A percentile compares a stretch with the other conserved stretches of the same genome.
Conservation (phyloP, 1,139 yeast genomes). For the Hyphopichia buzzinii region DNA sequence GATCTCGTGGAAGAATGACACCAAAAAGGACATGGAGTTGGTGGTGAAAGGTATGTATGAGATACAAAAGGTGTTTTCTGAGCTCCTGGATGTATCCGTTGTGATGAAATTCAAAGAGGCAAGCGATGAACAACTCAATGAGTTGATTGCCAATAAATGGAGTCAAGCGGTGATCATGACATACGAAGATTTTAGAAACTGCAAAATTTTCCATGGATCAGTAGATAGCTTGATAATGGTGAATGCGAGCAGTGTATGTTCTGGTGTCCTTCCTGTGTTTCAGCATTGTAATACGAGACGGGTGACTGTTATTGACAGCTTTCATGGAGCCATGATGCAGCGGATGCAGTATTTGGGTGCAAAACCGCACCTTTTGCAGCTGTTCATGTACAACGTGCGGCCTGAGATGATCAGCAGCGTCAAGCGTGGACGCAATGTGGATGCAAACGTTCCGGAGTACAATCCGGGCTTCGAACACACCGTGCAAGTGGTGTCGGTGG, state of each 20-base stretch:
- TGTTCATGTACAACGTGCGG: neutral
- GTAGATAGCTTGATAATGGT: slow-evolving; percentile 1
- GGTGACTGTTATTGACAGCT: too few species aligned
- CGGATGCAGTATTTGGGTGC: neutral
- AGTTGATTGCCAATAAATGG: slow-evolving; percentile 9
- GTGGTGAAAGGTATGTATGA: slow-evolving; percentile 2
- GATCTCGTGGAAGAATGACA: neutral
- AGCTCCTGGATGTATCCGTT: slow-evolving; percentile 28
- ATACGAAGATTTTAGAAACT: neutral
- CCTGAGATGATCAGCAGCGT: neutral
- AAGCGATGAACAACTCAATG: slow-evolving; percentile 11
- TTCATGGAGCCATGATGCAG: too few species aligned
- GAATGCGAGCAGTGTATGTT: too few species aligned
- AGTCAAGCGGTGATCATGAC: slow-evolving; percentile 22
- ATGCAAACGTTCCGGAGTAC: slow-evolving; percentile 5
- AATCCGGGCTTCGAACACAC: slow-evolving; percentile 43
- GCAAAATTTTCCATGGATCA: too few species aligned
- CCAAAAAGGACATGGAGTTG: neutral
- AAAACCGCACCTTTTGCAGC: neutral
- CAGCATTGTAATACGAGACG: too few species aligned
- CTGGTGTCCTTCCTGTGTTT: too few species aligned
- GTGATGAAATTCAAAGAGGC: slow-evolving; percentile 18
- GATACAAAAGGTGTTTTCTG: slow-evolving; percentile 22
- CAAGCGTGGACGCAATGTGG: neutral
- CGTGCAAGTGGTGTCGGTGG: slow-evolving; percentile 38